Evolutionary conservation across 306 rosid species (phyloP), one percentile per base, ranked within the genome.

Genomic region (Trichosanthes truncata): DNA sequence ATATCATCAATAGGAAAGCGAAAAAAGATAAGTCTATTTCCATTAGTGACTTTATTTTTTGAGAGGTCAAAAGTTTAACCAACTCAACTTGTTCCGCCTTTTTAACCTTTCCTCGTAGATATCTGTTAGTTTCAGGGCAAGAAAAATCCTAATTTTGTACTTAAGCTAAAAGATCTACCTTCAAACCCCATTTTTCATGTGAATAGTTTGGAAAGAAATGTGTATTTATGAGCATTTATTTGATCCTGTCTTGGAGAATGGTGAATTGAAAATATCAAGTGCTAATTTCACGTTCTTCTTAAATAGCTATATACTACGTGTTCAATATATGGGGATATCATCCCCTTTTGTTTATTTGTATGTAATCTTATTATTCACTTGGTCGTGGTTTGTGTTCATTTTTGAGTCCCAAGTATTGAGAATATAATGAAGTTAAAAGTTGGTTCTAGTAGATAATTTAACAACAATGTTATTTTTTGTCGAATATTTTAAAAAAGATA

Each of bases 11-110:
- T 79, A 78, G 76, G 77, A 83, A 74, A 60, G 74, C 79, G 26
- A 85, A 82, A 43, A 83, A 76, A 76, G 83, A 78, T 77, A 83
- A 81, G 68, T 66, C 14, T 40, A 55, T 65, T 45, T 90, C 89
- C 83, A 86, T 93, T 29, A 91, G 91, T 74, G 98, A 91, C 85
- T 91, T 93, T 74, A 90, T 93, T 63, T 93, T 93, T 86, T 91
- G 89, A 92, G 75, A 81, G n/a, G 18, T 65, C 52, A 25, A 33
- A 33, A 21, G 53, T 10, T 48, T 13, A 74, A 52, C 31, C 61
- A 74, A 51, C 33, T 68, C 33, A 38, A 38, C 51, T n/a, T 38
- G 49, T 68, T 38, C 52, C 46, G 18, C 26, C 3, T 35, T n/a
- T 67, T 35, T 67, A 14, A 33, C 71, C 21, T 33, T 63, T 17